Percentiles rank a stretch among this genome's conserved stretches.
Evolutionary conservation across 257 asterid genomes (phyloP).

Genomic region (Echites panduratus): DNA sequence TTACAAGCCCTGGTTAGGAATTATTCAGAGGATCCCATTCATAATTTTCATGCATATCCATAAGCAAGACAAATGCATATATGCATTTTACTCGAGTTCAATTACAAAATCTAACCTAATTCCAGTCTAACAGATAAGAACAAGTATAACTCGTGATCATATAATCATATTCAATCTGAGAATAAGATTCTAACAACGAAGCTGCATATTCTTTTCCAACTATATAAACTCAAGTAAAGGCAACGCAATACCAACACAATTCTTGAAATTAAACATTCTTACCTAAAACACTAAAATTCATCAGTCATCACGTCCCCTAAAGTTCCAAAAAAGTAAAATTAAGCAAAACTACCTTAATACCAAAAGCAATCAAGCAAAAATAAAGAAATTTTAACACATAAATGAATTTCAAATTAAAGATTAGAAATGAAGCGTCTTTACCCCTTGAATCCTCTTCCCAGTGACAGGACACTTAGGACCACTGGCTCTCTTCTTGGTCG

Average conservation of each 20-base stretch:
- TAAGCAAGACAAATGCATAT: background rate
- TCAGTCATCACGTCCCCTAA: background rate
- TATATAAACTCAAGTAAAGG: no score
- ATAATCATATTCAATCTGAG: background rate
- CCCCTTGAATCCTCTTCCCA: constrained; percentile 88
- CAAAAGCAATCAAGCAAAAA: background rate
- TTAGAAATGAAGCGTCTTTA: constrained; percentile 13
- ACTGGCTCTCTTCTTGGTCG: constrained; percentile 72
- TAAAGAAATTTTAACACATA: background rate
- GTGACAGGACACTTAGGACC: constrained; percentile 88
- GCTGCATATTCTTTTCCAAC: no score
- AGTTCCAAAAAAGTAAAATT: background rate
- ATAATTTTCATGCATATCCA: background rate
- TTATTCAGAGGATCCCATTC: background rate
- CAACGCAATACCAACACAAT: background rate
- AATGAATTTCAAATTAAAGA: background rate
- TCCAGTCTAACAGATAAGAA: background rate
- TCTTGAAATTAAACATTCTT: background rate
- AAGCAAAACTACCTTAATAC: background rate
- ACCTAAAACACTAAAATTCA: background rate
- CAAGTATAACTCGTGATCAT: background rate
- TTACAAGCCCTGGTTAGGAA: background rate
- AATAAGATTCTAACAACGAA: no score
- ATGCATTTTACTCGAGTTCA: background rate
- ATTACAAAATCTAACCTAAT: background rate